These are phyloP conservation scores for Erysimum cheiri DNA, from an alignment of 441 rosid species.

Conservation along the genomic window DNA sequence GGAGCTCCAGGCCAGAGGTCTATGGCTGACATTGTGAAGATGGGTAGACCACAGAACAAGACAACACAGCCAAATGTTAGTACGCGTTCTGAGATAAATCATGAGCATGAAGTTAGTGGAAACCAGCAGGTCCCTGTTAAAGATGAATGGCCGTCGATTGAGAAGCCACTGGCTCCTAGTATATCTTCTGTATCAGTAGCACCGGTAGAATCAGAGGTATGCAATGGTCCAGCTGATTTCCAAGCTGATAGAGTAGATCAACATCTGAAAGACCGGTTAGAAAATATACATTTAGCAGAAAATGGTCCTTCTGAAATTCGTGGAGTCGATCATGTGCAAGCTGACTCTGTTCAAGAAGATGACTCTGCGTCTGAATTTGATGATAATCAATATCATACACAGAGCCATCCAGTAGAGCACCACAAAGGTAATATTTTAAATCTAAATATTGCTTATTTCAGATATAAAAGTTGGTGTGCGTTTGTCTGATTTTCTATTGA, in stretches of 20 bases:
- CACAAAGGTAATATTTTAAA: constrained; percentile 58
- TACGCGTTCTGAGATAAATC: constrained; percentile 51
- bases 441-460: neutral
- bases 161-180: constrained; percentile 59
- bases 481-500: constrained; percentile 11
- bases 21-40: constrained; percentile 98
- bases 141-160: constrained; percentile 95
- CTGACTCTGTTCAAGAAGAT: constrained; percentile 70
- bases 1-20: constrained; percentile 88
- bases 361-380: constrained; percentile 67
- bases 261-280: constrained; percentile 57
- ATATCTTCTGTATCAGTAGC: constrained; percentile 60
- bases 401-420: constrained; percentile 63
- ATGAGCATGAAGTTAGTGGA: constrained; percentile 49
- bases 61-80: constrained; percentile 47
- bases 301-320: constrained; percentile 54
- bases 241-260: constrained; percentile 58
- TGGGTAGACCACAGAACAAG: constrained; percentile 77
- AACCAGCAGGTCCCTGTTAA: constrained; percentile 56
- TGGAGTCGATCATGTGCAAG: constrained; percentile 49
- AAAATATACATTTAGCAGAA: constrained; percentile 58
- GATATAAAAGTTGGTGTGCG: neutral
- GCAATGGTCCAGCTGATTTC: constrained; percentile 59
- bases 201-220: constrained; percentile 59
- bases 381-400: constrained; percentile 61